phyloP scores from a whole-genome alignment of 495 filamentous ascomycete genomes.

The Penicillium daleae region DNA sequence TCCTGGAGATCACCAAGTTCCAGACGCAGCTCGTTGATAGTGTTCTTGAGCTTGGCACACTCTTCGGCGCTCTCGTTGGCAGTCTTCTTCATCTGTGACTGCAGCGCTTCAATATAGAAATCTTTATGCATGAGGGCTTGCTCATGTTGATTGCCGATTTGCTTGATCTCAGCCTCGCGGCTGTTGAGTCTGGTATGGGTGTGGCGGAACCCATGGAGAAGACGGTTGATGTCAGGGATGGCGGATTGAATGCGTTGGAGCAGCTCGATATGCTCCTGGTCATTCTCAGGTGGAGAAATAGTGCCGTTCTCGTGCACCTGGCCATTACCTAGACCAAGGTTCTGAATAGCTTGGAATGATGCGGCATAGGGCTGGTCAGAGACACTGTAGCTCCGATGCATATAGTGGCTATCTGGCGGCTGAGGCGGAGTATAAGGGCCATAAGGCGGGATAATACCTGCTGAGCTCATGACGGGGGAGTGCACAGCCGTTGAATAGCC shows the following conservation, averaged over 20 bases:
- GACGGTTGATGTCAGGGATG: conserved; percentile 53
- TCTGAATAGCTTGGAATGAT: conserved; percentile 40
- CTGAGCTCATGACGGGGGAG: conserved; percentile 45
- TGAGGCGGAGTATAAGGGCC: conserved; percentile 40
- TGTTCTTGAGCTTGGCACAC: conserved; percentile 48
- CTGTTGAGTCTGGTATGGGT: conserved; percentile 47
- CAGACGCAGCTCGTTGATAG: conserved; percentile 53
- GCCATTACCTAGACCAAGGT: conserved; percentile 32
- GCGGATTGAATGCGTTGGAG: conserved; percentile 52
- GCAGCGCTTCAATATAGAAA: conserved; percentile 56
- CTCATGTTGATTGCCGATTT: conserved; percentile 51
- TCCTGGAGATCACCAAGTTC: conserved; percentile 63
- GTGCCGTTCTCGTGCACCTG: conserved; percentile 33
- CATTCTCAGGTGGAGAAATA: conserved; percentile 37
- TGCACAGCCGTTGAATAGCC: conserved; percentile 39
- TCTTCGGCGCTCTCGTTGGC: conserved; percentile 55
- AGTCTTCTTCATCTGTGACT: conserved; percentile 56
- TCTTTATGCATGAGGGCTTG: conserved; percentile 55
- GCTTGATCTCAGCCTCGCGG: conserved; percentile 51
- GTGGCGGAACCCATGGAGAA: conserved; percentile 51
- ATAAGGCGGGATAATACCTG: conserved; percentile 43
- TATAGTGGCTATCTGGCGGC: conserved; percentile 29
- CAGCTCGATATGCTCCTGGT: conserved; percentile 48
- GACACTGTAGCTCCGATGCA: conserved; percentile 37
- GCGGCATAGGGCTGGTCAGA: conserved; percentile 34